phyloP scores from a whole-genome alignment of 768 basidiomycete species.

The Tylopilus intermedius region DNA sequence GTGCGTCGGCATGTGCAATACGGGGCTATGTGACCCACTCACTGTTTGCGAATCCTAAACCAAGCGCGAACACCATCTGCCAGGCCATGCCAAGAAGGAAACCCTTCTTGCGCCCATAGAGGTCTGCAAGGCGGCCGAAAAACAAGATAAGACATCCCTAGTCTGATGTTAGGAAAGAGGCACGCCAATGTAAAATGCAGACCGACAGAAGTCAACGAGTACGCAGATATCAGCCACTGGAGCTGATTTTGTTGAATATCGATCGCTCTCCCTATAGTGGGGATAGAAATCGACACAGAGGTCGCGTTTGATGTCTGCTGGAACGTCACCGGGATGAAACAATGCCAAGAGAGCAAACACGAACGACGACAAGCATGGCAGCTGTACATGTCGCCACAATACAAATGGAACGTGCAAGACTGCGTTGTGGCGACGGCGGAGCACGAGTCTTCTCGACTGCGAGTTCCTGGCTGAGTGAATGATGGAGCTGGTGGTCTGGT shows the following conservation, averaged over 20 bases:
- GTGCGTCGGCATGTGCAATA: background rate
- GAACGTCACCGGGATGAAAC: constrained; percentile 2
- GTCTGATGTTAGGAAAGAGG: constrained; percentile 4
- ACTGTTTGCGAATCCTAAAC: constrained; percentile 60
- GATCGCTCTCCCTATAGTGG: constrained; percentile 48
- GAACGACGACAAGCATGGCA: constrained; percentile 35
- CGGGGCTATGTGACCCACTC: constrained; percentile 3
- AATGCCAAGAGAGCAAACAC: constrained; percentile 2
- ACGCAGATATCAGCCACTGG: constrained; percentile 67
- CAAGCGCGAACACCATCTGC: constrained; percentile 55
- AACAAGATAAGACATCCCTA: constrained; percentile 77
- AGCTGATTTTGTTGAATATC: constrained; percentile 46
- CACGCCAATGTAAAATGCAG: background rate
- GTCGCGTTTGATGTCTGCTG: constrained; percentile 34
- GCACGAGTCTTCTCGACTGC: constrained; percentile 2
- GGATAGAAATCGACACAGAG: constrained; percentile 47
- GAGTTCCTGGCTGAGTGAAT: constrained; percentile 5
- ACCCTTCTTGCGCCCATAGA: constrained; percentile 66
- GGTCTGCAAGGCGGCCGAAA: constrained; percentile 74
- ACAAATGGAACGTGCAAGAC: constrained; percentile 24
- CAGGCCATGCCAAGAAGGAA: constrained; percentile 59
- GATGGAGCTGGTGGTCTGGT: constrained; percentile 13
- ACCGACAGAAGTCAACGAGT: constrained; percentile 61
- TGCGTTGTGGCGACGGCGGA: constrained; percentile 11
- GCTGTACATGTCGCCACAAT: constrained; percentile 37